Evolutionary conservation across 2,329 filamentous ascomycete genomes (phyloP).

Genomic region (Anthostomella pinea): DNA sequence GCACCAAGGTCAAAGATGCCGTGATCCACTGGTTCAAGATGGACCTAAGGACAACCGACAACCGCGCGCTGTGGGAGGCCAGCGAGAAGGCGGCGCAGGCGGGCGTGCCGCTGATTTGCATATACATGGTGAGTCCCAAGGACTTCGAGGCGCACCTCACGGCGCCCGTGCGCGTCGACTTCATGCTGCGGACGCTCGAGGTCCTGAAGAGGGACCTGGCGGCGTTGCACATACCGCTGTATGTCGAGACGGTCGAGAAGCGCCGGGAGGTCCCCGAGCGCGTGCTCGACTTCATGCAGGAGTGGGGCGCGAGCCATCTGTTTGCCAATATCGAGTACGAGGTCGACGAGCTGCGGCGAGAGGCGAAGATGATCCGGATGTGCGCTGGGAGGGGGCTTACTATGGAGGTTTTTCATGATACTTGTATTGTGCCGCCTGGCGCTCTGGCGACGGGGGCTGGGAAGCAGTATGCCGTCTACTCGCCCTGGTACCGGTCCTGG

Average conservation of each 20-base stretch:
- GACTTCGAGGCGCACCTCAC: slow-evolving; percentile 81
- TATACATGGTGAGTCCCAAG: slow-evolving; percentile 80
- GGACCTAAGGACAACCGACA: slow-evolving; percentile 73
- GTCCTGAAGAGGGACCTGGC: slow-evolving; percentile 65
- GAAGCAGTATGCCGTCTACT: slow-evolving; percentile 80
- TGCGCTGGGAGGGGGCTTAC: slow-evolving; percentile 62
- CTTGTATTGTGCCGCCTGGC: slow-evolving; percentile 77
- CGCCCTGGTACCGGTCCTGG: slow-evolving; percentile 79
- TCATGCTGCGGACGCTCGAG: slow-evolving; percentile 69
- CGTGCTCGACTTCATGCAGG: slow-evolving; percentile 62
- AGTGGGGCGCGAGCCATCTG: slow-evolving; percentile 73
- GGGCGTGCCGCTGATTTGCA: slow-evolving; percentile 68
- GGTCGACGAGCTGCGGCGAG: slow-evolving; percentile 81
- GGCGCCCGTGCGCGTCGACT: slow-evolving; percentile 72
- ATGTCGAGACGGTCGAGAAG: slow-evolving; percentile 68
- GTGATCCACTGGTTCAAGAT: slow-evolving; percentile 91
- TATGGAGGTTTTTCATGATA: slow-evolving; percentile 75
- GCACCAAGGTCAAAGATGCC: slow-evolving; percentile 53
- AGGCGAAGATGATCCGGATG: slow-evolving; percentile 61
- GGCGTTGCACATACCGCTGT: slow-evolving; percentile 72
- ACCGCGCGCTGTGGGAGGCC: slow-evolving; percentile 67
- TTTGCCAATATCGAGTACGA: slow-evolving; percentile 89
- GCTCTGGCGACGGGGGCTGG: slow-evolving; percentile 63
- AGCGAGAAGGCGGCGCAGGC: slow-evolving; percentile 62
- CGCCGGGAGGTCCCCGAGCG: slow-evolving; percentile 59